phyloP scores from a whole-genome alignment of 352 stramenopile genomes.

The Pythium plurisporium region DNA sequence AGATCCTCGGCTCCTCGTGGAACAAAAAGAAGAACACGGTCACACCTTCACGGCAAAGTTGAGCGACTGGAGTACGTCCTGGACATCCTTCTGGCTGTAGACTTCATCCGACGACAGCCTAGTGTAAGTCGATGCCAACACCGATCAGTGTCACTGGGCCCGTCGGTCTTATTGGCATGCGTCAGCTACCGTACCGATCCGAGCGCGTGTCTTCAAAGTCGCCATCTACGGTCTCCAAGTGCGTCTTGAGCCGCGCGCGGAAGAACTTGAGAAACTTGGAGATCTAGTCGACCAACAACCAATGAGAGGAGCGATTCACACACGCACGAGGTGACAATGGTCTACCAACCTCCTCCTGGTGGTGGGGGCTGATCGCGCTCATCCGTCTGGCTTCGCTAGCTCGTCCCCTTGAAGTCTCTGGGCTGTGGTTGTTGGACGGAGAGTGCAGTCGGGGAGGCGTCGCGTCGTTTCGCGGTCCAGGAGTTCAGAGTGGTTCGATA shows the following conservation, averaged over 20 bases:
- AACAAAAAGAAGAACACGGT: not conserved
- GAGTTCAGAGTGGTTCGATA: not conserved
- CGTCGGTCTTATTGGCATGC: not conserved
- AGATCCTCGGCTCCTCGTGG: not conserved
- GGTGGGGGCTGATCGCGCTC: constrained; percentile 23
- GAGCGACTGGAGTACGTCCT: constrained; percentile 67
- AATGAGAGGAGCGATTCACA: not conserved
- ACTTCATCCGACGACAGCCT: constrained; percentile 75
- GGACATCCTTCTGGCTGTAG: constrained; percentile 81
- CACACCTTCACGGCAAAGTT: constrained; percentile 75
- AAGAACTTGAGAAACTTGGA: constrained; percentile 87
- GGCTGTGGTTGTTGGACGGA: not conserved
- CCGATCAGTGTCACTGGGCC: too few relatives aligned
- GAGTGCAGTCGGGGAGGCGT: not conserved
- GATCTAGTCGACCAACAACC: constrained; percentile 28
- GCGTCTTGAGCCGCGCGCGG: constrained; percentile 62
- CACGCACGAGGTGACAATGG: constrained; percentile 10
- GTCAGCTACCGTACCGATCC: constrained; percentile 34
- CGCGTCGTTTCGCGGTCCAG: constrained; percentile 9
- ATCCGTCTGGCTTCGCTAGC: too few relatives aligned
- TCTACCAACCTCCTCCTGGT: constrained; percentile 50
- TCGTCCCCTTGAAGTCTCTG: not conserved
- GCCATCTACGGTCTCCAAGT: constrained; percentile 78
- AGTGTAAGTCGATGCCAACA: not conserved
- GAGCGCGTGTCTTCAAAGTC: constrained; percentile 84